Evolutionary conservation across 805 yeast species (phyloP), one percentile per base, ranked within the genome.

Genomic region (Saccharomycopsis vini): DNA sequence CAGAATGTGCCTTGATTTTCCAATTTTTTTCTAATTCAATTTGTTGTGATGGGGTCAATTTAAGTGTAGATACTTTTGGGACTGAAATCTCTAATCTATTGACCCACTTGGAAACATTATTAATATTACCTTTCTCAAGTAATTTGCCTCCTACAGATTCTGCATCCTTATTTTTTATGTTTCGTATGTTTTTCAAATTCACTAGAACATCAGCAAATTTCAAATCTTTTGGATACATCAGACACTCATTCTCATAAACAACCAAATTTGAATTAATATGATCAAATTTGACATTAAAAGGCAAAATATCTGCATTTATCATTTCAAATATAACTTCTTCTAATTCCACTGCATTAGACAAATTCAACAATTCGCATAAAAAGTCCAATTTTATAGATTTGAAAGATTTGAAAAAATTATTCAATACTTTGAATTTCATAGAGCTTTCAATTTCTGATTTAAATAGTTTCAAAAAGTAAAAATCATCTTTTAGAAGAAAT

Each of bases 241-340:
- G 29, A 23, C 19, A 10, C 6, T 28, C n/a, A 5, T n/a, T 18
- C 5, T 34, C 33, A 9, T 33, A 24, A 4, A 20, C 19, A 3
- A 45, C 35, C 13, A 19, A 6, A 10, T 26, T 12, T 19, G 20
- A 10, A 10, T 38, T 32, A 20, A 32, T 18, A 33, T 39, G 29
- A 37, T 47, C 44, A 20, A 44, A 44, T 18, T 31, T 23, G 16
- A 44, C 22, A 13, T 30, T 29, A 18, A 20, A 26, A 24, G 46
- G 36, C 32, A 46, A 39, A 10, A 36, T 20, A 16, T 43, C 42
- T 3, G 30, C 30, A 12, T 30, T 26, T 21, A 33, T 37, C 46
- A 46, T 43, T 12, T 46, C 50, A 40, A 46, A 42, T n/a, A 43
- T 28, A 18, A 46, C 28, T 7, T 42, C 42, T 26, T 46, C 44